Conservation (phyloP, 345 rosid species). For the Jatropha curcas region DNA sequence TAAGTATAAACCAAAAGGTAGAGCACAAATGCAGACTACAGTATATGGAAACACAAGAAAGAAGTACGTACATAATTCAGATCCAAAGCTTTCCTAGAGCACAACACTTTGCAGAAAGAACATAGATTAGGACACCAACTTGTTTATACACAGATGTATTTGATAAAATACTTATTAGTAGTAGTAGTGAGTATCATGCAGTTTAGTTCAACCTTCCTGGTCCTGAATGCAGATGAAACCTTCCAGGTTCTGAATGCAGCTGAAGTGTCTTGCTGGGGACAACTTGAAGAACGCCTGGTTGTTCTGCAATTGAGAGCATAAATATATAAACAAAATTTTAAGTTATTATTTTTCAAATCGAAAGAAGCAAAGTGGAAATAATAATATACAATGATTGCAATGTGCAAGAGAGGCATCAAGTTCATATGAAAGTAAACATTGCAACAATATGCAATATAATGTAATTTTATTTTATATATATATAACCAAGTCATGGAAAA, state of each 20-base stretch:
- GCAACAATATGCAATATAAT: background rate
- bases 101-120: background rate
- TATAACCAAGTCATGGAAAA: no score
- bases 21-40: no score
- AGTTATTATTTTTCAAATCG: background rate
- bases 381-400: background rate
- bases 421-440: background rate
- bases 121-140: background rate
- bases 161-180: background rate
- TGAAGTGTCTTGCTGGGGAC: constrained; percentile 60
- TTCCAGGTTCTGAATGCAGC: constrained; percentile 55
- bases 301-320: constrained; percentile 45
- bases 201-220: constrained; percentile 34
- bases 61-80: background rate
- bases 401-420: background rate
- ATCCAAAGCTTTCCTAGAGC: constrained; percentile 15
- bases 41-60: no score
- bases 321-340: background rate
- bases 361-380: background rate
- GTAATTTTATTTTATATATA: no score
- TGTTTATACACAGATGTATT: constrained; percentile 4
- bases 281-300: constrained; percentile 90
- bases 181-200: background rate
- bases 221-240: background rate
- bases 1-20: no score